Percentiles rank a stretch among this genome's conserved stretches.
Evolutionary conservation across 176 grass and related monocot genomes (phyloP).

Genomic region (Cenchrus fungigraminus): DNA sequence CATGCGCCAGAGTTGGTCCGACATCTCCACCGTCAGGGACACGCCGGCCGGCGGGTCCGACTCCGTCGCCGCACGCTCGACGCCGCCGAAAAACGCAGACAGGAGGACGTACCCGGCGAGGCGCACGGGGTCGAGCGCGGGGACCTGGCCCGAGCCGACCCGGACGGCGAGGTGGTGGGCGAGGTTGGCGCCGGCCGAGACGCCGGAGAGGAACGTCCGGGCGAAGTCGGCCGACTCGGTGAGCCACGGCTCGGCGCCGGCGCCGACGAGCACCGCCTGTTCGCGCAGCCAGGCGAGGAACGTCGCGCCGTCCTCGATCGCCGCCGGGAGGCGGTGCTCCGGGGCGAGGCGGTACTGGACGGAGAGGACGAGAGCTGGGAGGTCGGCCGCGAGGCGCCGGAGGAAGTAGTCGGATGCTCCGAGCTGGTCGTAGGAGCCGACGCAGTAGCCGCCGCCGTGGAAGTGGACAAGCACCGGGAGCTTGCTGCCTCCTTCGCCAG

Average conservation of each 20-base stretch:
- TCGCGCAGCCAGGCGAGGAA: neutral
- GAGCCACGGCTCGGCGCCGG: neutral
- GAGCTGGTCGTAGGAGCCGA: neutral
- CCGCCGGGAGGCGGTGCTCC: slow-evolving; percentile 60
- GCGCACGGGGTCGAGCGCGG: neutral
- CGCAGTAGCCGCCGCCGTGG: slow-evolving; percentile 8
- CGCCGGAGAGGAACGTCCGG: too few species aligned
- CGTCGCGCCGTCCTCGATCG: slow-evolving; percentile 27
- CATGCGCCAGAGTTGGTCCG: slow-evolving; percentile 63
- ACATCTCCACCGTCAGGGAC: slow-evolving; percentile 41
- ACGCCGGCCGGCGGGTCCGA: slow-evolving; percentile 33
- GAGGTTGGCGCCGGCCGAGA: too few species aligned
- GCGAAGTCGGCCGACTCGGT: too few species aligned
- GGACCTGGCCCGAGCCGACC: too few species aligned
- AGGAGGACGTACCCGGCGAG: slow-evolving; percentile 36
- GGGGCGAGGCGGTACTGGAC: slow-evolving; percentile 65
- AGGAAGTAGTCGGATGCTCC: neutral
- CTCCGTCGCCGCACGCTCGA: slow-evolving; percentile 43
- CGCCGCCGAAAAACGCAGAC: slow-evolving; percentile 55
- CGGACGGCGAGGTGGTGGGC: too few species aligned
- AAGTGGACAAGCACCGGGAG: slow-evolving; percentile 12
- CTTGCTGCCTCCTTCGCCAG: neutral
- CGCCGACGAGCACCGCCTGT: neutral
- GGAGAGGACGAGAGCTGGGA: slow-evolving; percentile 53
- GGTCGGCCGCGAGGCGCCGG: slow-evolving; percentile 31